Evolutionary conservation across 2,329 filamentous ascomycete genomes (phyloP), one percentile per base, ranked within the genome.

Genomic region (Sporothrix protearum): DNA sequence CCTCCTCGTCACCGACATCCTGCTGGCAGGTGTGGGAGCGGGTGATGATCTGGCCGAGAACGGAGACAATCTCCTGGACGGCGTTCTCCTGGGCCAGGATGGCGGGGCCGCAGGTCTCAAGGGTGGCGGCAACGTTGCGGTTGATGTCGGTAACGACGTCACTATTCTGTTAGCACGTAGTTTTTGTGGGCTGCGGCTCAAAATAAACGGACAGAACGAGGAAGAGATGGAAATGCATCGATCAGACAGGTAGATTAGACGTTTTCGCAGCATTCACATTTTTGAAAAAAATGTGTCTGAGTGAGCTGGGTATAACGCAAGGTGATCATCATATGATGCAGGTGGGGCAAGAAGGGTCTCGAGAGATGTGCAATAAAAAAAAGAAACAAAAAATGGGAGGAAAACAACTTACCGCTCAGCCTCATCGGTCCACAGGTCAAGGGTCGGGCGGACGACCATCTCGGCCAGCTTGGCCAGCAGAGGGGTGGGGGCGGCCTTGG

Each of bases 281-380:
- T n/a, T n/a, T n/a, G n/a, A 84, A 84, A 59, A 33, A 84, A 87
- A 22, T 51, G 92, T 90, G 91, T 98, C 92, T 92, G 93, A 97
- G 94, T 97, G 95, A 97, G 94, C 94, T 97, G 94, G 94, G 95
- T 95, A 88, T 95, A 94, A 94, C 93, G 92, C 89, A 88, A 84
- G 82, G 85, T 88, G 85, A 83, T 97, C 94, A 97, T 97, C 94
- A 93, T 90, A 14, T 42, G 30, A 39, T 28, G 28, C 51, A 30
- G n/a, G 47, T 39, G 78, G 82, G 71, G 28, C 71, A 68, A 45
- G 25, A 72, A 57, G 68, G 75, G 74, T 68, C n/a, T n/a, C n/a
- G n/a, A n/a, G n/a, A n/a, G n/a, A n/a, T n/a, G n/a, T n/a, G n/a
- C n/a, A n/a, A n/a, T n/a, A 71, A 74, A 71, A 73, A 75, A 49